These are phyloP conservation scores for Fusarium decemcellulare DNA, from an alignment of 2,329 filamentous ascomycete species.

Conservation along the genomic window DNA sequence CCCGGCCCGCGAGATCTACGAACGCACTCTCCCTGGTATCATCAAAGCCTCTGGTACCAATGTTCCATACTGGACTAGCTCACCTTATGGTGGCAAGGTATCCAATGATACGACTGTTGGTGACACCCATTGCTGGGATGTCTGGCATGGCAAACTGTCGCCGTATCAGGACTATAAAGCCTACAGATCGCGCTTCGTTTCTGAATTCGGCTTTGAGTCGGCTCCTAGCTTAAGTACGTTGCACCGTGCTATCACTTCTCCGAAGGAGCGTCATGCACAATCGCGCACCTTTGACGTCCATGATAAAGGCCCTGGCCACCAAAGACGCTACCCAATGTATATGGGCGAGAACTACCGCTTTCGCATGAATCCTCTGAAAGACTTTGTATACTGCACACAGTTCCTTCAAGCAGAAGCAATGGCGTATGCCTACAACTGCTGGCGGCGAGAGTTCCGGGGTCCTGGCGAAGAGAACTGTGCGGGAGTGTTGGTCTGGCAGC, in stretches of 20 bases:
- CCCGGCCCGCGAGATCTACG: slow-evolving; percentile 84
- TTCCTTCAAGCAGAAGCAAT: slow-evolving; percentile 68
- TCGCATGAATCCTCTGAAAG: slow-evolving; percentile 60
- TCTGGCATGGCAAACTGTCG: slow-evolving; percentile 82
- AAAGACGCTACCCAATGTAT: slow-evolving; percentile 81
- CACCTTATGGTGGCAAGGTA: neutral
- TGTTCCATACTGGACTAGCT: neutral
- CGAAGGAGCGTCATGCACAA: slow-evolving; percentile 71
- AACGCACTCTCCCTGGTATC: slow-evolving; percentile 73
- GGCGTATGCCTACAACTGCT: slow-evolving; percentile 65
- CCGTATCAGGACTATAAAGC: slow-evolving; percentile 83
- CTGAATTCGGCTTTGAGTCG: slow-evolving; percentile 81
- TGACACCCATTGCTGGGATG: slow-evolving; percentile 21
- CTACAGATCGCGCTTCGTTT: slow-evolving; percentile 81
- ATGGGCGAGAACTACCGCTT: slow-evolving; percentile 80
- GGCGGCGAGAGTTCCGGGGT: slow-evolving; percentile 65
- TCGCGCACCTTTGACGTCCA: slow-evolving; percentile 85
- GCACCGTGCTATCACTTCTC: slow-evolving; percentile 71
- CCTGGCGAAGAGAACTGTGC: slow-evolving; percentile 68
- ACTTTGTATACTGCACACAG: slow-evolving; percentile 81
- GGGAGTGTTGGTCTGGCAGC: slow-evolving; percentile 77
- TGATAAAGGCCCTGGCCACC: slow-evolving; percentile 86
- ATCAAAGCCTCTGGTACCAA: slow-evolving; percentile 61
- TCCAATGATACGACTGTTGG: neutral
- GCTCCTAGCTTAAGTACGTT: slow-evolving; percentile 79